These are phyloP conservation scores for Diaporthe sp. DNA, from an alignment of 2,329 filamentous ascomycete species.

Conservation along the genomic window DNA sequence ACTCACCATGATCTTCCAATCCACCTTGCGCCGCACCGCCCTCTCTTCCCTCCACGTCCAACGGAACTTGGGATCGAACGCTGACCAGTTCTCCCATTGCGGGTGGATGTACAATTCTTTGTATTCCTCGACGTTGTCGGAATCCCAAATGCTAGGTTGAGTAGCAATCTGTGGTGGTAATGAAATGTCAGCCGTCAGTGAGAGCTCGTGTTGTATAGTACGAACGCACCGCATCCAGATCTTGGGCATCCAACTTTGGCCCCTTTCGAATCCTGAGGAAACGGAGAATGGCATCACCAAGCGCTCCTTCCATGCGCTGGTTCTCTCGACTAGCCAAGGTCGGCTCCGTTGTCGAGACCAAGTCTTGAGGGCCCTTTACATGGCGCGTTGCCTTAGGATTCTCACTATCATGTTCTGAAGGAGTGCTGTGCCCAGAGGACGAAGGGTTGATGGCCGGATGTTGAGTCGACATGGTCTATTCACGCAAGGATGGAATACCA, in stretches of 20 bases:
- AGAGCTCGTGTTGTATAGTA: too few relatives aligned
- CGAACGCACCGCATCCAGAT: not conserved
- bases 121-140: conserved; percentile 48
- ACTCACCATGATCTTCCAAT: conserved; percentile 48
- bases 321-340: not conserved
- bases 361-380: not conserved
- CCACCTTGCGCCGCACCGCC: conserved; percentile 61
- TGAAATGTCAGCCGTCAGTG: not conserved
- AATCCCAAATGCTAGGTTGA: conserved; percentile 40
- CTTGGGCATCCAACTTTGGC: not conserved
- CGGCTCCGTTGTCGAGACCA: not conserved
- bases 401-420: not conserved
- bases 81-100: conserved; percentile 65
- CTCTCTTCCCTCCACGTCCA: conserved; percentile 69
- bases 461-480: not conserved
- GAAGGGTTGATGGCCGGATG: not conserved
- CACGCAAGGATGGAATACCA: too few relatives aligned
- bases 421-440: not conserved
- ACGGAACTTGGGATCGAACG: conserved; percentile 64
- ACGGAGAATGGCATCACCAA: conserved; percentile 1
- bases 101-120: conserved; percentile 50
- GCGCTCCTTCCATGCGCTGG: not conserved
- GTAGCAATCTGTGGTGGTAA: not conserved
- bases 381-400: not conserved
- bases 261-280: not conserved